Evolutionary conservation across 768 basidiomycete species (phyloP).

Genomic region (Pholiota conissans): DNA sequence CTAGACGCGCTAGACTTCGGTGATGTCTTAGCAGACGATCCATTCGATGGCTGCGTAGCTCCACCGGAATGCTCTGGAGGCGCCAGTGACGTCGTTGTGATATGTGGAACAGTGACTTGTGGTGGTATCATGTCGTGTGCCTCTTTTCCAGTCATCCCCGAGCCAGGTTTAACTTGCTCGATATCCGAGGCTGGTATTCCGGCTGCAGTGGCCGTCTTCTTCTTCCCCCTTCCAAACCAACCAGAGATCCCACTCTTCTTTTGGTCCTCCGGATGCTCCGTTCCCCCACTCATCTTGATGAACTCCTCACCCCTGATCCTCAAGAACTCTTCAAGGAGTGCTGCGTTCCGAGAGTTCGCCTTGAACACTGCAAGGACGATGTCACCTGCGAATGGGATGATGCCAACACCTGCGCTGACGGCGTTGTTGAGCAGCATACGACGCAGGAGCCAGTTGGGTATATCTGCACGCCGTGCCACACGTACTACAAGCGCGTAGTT

Average conservation of each 20-base stretch:
- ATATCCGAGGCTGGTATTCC: constrained; percentile 27
- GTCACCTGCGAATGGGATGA: constrained; percentile 76
- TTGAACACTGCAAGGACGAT: constrained; percentile 76
- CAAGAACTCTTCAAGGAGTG: constrained; percentile 82
- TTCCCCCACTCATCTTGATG: constrained; percentile 47
- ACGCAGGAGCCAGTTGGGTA: constrained; percentile 60
- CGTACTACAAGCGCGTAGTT: constrained; percentile 78
- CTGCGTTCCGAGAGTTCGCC: constrained; percentile 88
- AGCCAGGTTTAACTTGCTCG: constrained; percentile 53
- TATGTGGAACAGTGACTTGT: neutral
- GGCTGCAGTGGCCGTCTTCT: constrained; percentile 15
- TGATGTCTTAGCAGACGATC: neutral
- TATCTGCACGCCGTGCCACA: constrained; percentile 74
- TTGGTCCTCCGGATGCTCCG: constrained; percentile 7
- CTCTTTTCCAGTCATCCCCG: constrained; percentile 43
- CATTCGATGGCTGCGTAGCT: neutral
- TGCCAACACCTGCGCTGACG: constrained; percentile 63
- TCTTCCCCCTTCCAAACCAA: constrained; percentile 23
- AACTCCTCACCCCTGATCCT: constrained; percentile 75
- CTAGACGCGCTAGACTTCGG: neutral
- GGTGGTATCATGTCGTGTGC: constrained; percentile 7
- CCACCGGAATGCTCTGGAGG: neutral
- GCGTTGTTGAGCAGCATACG: constrained; percentile 80
- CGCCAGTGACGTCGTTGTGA: neutral
- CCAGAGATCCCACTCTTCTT: constrained; percentile 1